These are phyloP conservation scores for Oropetium thomaeum DNA, from an alignment of 176 grass and related monocot genomes.

Conservation along the genomic window DNA sequence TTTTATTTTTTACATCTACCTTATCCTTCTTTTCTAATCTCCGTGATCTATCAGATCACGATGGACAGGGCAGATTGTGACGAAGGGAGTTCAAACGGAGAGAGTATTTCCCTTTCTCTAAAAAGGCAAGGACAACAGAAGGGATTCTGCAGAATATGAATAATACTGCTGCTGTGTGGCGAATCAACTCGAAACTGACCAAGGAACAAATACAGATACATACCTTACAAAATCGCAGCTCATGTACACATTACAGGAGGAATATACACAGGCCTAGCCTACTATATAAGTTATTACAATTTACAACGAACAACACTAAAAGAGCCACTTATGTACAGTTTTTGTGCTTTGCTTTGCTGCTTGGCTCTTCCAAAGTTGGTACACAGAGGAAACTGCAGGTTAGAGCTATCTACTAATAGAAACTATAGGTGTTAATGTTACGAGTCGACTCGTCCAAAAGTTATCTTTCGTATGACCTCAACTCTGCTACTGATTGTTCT, in stretches of 20 bases:
- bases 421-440: neutral
- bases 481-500: neutral
- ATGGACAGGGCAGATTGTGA: no score
- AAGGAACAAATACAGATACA: neutral
- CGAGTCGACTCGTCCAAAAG: neutral
- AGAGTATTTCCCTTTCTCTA: no score
- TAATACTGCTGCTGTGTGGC: neutral
- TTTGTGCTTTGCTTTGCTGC: neutral
- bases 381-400: neutral
- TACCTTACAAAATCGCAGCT: constrained; percentile 36
- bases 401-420: neutral
- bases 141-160: neutral
- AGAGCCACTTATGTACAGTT: constrained; percentile 24
- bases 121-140: neutral
- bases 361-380: neutral
- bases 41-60: no score
- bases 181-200: neutral
- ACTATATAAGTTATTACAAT: constrained; percentile 20
- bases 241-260: constrained; percentile 1
- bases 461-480: neutral
- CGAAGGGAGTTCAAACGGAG: no score
- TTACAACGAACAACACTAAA: constrained; percentile 16
- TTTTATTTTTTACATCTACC: no score
- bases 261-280: constrained; percentile 32
- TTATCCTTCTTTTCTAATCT: no score